A percentile compares a stretch with the other conserved stretches of the same genome.
These are phyloP conservation scores for Saussurea involucrata DNA, from an alignment of 129 eudicot genomes.

Conservation along the genomic window DNA sequence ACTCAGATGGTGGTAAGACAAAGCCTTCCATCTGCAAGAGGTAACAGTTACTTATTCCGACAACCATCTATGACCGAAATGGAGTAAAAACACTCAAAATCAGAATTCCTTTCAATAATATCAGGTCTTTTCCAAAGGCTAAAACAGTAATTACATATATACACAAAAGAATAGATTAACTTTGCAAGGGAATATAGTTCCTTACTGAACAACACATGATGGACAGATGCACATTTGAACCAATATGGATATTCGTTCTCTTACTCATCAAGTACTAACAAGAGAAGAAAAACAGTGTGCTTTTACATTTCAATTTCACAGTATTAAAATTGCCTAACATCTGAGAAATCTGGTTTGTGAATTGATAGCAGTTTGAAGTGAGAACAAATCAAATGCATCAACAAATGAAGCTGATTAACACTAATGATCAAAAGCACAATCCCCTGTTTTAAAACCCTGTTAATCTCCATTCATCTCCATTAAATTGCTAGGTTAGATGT, in stretches of 20 bases:
- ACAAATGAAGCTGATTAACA: neutral
- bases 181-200: constrained; percentile 1
- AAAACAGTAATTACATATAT: neutral
- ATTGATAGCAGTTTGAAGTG: neutral
- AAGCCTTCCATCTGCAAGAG: constrained; percentile 84
- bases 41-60: neutral
- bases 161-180: neutral
- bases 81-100: neutral
- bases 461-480: neutral
- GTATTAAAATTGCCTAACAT: neutral
- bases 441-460: constrained; percentile 4
- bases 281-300: neutral
- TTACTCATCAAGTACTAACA: neutral
- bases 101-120: neutral
- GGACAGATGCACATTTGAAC: neutral
- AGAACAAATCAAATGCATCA: neutral
- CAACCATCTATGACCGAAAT: neutral
- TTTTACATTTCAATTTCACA: neutral
- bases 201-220: constrained; percentile 1
- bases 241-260: neutral
- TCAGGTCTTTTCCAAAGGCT: neutral
- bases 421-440: neutral
- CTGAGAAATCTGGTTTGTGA: neutral
- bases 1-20: constrained; percentile 87
- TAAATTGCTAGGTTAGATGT: neutral